Conservation (phyloP, 1,284 basidiomycete species). For the Butyriboletus appendiculatus region DNA sequence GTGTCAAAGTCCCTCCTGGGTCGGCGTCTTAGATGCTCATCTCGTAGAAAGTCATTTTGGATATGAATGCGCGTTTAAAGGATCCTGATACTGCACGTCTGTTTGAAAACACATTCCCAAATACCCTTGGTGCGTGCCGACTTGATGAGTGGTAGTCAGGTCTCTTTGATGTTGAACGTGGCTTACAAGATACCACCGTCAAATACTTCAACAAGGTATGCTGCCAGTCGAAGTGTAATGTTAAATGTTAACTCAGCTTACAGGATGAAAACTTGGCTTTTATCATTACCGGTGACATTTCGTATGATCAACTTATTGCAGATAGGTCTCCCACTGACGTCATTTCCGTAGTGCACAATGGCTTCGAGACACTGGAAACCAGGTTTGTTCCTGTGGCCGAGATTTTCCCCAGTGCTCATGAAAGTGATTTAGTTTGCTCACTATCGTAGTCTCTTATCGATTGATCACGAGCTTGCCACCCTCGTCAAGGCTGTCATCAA, state of each 20-base stretch:
- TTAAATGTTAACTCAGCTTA: conserved; percentile 2
- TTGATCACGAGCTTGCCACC: conserved; percentile 58
- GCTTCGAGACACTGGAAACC: conserved; percentile 78
- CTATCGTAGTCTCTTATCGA: conserved; percentile 57
- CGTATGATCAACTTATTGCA: conserved; percentile 48
- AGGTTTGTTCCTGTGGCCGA: conserved; percentile 41
- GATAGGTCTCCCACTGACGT: conserved; percentile 3
- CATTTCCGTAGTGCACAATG: conserved; percentile 54
- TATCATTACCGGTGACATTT: conserved; percentile 77
- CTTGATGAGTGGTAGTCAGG: background rate
- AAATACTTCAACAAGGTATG: conserved; percentile 65
- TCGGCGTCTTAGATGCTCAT: background rate
- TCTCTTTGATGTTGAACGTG: background rate
- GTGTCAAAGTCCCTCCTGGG: background rate
- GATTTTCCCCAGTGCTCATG: conserved; percentile 4
- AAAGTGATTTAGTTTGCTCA: conserved; percentile 55
- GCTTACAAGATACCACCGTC: conserved; percentile 63
- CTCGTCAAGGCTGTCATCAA: conserved; percentile 76
- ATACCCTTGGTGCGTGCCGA: conserved; percentile 59
- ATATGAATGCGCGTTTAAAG: conserved; percentile 69
- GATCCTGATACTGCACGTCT: conserved; percentile 73
- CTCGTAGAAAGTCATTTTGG: conserved; percentile 59
- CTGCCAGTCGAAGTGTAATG: background rate
- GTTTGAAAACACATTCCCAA: conserved; percentile 79
- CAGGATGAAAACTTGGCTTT: conserved; percentile 69